Percentiles rank a stretch among this genome's conserved stretches.
Evolutionary conservation across 129 eudicot species (phyloP).

Genomic region (Centella asiatica): DNA sequence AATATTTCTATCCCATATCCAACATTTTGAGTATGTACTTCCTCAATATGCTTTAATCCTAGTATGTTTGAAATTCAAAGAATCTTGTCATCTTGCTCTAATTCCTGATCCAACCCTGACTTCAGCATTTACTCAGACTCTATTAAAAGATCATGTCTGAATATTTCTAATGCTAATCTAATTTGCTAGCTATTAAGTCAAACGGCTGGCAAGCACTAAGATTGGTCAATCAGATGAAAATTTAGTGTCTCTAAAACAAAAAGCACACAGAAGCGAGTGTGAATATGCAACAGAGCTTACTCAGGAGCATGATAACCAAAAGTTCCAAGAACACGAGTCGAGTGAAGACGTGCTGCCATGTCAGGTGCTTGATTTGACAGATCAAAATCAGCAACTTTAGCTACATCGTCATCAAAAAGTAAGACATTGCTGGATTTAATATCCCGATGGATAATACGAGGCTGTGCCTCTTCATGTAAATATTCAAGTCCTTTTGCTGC

Average conservation of each 20-base stretch:
- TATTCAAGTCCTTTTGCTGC: constrained; percentile 95
- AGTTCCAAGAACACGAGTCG: constrained; percentile 93
- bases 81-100: too few species aligned
- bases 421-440: constrained; percentile 90
- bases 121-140: too few species aligned
- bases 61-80: too few species aligned
- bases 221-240: not conserved
- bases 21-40: too few species aligned
- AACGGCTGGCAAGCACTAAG: too few species aligned
- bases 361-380: constrained; percentile 95
- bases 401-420: constrained; percentile 82
- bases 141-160: too few species aligned
- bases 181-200: not conserved
- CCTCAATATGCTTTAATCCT: too few species aligned
- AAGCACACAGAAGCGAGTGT: not conserved
- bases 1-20: too few species aligned
- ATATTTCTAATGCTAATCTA: not conserved
- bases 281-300: constrained; percentile 28
- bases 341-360: constrained; percentile 87
- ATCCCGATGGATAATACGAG: constrained; percentile 81
- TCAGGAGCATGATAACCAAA: constrained; percentile 99
- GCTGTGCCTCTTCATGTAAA: constrained; percentile 84
- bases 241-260: not conserved
- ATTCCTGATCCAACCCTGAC: too few species aligned
- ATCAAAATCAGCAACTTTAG: constrained; percentile 90